phyloP scores from a whole-genome alignment of 2,329 filamentous ascomycete genomes.

The Juglanconis oblonga region DNA sequence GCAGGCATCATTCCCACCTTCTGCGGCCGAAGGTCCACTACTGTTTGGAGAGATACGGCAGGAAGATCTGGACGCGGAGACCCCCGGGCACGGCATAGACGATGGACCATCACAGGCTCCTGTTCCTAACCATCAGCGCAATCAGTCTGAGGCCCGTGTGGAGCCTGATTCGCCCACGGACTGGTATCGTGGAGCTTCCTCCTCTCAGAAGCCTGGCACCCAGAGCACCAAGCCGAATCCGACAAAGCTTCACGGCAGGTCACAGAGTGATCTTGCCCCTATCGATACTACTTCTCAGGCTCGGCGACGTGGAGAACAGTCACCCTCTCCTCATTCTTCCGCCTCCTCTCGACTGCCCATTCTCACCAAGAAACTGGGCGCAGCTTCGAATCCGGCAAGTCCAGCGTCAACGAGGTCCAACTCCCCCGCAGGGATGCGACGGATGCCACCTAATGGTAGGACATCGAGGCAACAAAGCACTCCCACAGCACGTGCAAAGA shows the following conservation, averaged over 20 bases:
- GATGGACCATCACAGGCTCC: conserved; percentile 54
- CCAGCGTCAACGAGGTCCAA: conserved; percentile 53
- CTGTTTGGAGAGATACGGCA: conserved; percentile 74
- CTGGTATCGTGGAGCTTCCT: conserved; percentile 52
- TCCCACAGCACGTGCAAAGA: conserved; percentile 36
- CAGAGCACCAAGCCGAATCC: conserved; percentile 28
- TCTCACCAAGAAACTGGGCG: conserved; percentile 37
- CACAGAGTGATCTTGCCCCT: conserved; percentile 54
- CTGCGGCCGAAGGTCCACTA: conserved; percentile 46
- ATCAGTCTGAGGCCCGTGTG: conserved; percentile 52
- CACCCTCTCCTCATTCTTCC: conserved; percentile 25
- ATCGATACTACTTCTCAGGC: conserved; percentile 11
- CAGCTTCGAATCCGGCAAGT: conserved; percentile 44
- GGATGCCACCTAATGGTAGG: conserved; percentile 35
- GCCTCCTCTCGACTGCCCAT: conserved; percentile 36
- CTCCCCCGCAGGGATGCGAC: conserved; percentile 49
- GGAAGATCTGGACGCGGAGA: conserved; percentile 50
- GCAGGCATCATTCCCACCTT: conserved; percentile 31
- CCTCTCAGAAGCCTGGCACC: conserved; percentile 22
- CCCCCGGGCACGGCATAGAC: conserved; percentile 61
- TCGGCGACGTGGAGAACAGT: conserved; percentile 15
- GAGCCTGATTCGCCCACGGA: conserved; percentile 65
- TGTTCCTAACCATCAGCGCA: conserved; percentile 46
- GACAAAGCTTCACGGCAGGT: conserved; percentile 43
- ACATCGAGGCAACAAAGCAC: conserved; percentile 30